These are phyloP conservation scores for Diaporthe sp. DNA, from an alignment of 2,329 filamentous ascomycete genomes.

Conservation along the genomic window DNA sequence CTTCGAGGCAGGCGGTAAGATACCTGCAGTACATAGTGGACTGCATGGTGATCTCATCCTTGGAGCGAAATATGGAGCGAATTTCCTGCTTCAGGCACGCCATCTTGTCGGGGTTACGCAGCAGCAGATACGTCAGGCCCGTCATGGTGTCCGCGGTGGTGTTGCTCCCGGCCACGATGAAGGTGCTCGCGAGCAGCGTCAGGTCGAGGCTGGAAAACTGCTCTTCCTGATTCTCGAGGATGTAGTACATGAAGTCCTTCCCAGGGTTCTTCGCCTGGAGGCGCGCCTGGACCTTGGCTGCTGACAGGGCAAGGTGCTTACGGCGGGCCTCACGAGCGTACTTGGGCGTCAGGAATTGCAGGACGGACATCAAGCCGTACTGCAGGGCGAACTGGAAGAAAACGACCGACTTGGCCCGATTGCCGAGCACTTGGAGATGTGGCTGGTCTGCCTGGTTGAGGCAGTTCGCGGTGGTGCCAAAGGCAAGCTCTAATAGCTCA, in stretches of 20 bases:
- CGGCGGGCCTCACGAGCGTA: constrained; percentile 27
- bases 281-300: constrained; percentile 29
- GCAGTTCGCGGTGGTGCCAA: constrained; percentile 20
- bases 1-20: constrained; percentile 50
- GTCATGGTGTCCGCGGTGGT: constrained; percentile 61
- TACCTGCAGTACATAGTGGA: constrained; percentile 48
- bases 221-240: constrained; percentile 42
- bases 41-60: constrained; percentile 48
- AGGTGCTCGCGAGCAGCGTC: constrained; percentile 42
- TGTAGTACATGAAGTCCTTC: constrained; percentile 43
- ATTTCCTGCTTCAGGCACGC: constrained; percentile 48
- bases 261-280: constrained; percentile 37
- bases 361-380: constrained; percentile 2
- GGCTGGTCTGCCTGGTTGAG: constrained; percentile 32
- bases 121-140: constrained; percentile 50
- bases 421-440: constrained; percentile 19
- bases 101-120: constrained; percentile 46
- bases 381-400: constrained; percentile 24
- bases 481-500: constrained; percentile 14
- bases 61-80: constrained; percentile 45
- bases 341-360: constrained; percentile 20
- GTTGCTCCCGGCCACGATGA: constrained; percentile 62
- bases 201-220: constrained; percentile 42
- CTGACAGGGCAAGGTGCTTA: constrained; percentile 13
- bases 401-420: constrained; percentile 21